Evolutionary conservation across 495 filamentous ascomycete genomes (phyloP), one percentile per base, ranked within the genome.

Genomic region (Lepidopterella palustris): DNA sequence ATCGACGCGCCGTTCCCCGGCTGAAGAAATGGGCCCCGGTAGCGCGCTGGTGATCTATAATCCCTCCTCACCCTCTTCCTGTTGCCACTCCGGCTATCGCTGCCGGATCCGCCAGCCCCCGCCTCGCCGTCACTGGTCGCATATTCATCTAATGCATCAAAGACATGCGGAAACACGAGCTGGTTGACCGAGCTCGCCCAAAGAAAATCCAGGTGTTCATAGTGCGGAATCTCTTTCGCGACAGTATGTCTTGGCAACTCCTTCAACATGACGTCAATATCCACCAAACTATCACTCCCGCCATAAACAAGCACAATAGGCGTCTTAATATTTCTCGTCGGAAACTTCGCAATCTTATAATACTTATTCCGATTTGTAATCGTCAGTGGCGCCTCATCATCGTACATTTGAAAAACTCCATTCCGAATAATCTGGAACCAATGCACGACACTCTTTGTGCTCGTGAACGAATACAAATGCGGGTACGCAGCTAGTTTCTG

Each of bases 351-450:
- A 3, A 97, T 91, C 68, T 96, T 96, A 70, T 89, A 88, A 70
- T 88, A 88, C 60, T 78, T 84, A 29, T 76, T 79, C 8, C 78
- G 78, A 26, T 70, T 68, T 0, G 58, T 63, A 9, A 84, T 60
- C 49, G 77, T 78, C 45, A 89, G 74, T 57, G 87, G 85, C 5
- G 93, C 80, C 67, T 97, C 92, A 67, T 98, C 93, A 67, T 98
- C 93, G 71, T 90, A 97, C 87, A 98, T 97, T 72, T 97, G 93
- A 70, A 98, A 98, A 28, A 81, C 87, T 62, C 88, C 86, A 67
- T 91, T 96, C 47, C 93, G 85, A 62, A 98, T 97, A 66, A 98
- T 96, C 68, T 98, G 93, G 73, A 98, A 98, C 93, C 93, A 98
- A 66, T 98, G 93, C 0, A 98, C 93, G 8, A 96, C 89, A 13